These are phyloP conservation scores for Stromatinia cepivora DNA, from an alignment of 2,329 filamentous ascomycete species.

Conservation along the genomic window DNA sequence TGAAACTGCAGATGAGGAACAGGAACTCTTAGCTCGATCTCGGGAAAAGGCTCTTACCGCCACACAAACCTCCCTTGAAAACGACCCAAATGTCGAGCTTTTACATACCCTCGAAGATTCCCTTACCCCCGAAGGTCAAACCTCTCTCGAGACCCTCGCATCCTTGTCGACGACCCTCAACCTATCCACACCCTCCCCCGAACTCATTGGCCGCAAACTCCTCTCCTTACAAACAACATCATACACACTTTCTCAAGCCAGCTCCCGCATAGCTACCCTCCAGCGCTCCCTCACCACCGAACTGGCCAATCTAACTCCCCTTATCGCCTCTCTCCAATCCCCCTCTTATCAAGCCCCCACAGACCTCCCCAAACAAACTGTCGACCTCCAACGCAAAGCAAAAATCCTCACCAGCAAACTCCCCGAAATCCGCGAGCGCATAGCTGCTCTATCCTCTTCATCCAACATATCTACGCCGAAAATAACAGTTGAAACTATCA, in stretches of 20 bases:
- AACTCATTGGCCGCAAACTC: slow-evolving; percentile 53
- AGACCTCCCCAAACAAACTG: slow-evolving; percentile 67
- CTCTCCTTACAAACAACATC: slow-evolving; percentile 55
- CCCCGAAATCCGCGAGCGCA: slow-evolving; percentile 62
- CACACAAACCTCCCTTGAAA: slow-evolving; percentile 46
- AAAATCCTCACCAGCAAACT: slow-evolving; percentile 67
- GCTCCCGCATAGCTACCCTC: slow-evolving; percentile 56
- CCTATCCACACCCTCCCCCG: slow-evolving; percentile 46
- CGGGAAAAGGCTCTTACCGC: slow-evolving; percentile 61
- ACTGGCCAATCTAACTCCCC: slow-evolving; percentile 43
- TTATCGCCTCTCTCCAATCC: slow-evolving; percentile 48
- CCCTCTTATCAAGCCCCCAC: slow-evolving; percentile 55
- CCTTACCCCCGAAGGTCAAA: slow-evolving; percentile 55
- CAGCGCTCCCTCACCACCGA: slow-evolving; percentile 56
- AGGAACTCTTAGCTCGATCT: slow-evolving; percentile 55
- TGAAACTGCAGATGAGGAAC: slow-evolving; percentile 74
- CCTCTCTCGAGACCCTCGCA: slow-evolving; percentile 60
- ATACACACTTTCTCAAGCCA: slow-evolving; percentile 56
- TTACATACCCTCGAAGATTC: slow-evolving; percentile 55
- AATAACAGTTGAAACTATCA: slow-evolving; percentile 58
- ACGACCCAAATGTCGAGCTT: slow-evolving; percentile 45
- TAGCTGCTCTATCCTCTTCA: slow-evolving; percentile 44
- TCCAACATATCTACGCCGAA: slow-evolving; percentile 26
- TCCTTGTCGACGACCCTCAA: slow-evolving; percentile 49
- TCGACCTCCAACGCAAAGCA: slow-evolving; percentile 69